Evolutionary conservation across 306 rosid species (phyloP).

Genomic region (Glycyrrhiza uralensis): DNA sequence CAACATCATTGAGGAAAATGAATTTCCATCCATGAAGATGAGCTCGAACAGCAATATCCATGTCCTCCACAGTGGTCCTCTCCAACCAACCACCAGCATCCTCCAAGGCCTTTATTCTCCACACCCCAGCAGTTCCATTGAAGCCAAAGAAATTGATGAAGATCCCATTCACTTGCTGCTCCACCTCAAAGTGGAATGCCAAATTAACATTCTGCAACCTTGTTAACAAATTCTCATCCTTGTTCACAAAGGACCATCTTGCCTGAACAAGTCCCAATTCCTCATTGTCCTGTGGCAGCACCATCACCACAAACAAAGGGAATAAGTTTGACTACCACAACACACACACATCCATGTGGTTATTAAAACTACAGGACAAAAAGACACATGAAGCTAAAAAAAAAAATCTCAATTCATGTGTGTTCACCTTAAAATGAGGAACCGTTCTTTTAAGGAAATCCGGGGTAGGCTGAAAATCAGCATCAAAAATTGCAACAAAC

Average conservation of each 20-base stretch:
- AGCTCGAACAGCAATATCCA: constrained; percentile 94
- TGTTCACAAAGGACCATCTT: constrained; percentile 97
- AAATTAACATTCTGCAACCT: constrained; percentile 85
- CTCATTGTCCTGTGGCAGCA: constrained; percentile 58
- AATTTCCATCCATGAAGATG: constrained; percentile 97
- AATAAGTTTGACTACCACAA: neutral
- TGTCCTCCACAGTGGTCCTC: constrained; percentile 93
- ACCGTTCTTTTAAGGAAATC: constrained; percentile 81
- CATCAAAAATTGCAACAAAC: constrained; percentile 81
- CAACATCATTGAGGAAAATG: constrained; percentile 88
- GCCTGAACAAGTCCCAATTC: constrained; percentile 86
- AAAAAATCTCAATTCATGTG: neutral
- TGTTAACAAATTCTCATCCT: constrained; percentile 79
- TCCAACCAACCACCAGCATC: constrained; percentile 95
- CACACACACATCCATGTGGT: neutral
- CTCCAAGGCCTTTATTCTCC: constrained; percentile 87
- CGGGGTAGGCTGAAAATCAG: constrained; percentile 84
- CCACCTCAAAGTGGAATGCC: constrained; percentile 92
- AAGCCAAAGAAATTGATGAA: constrained; percentile 86
- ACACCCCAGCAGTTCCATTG: constrained; percentile 97
- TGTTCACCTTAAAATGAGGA: constrained; percentile 87
- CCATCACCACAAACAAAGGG: neutral
- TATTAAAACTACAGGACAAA: constrained; percentile 1
- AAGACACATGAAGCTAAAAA: neutral
- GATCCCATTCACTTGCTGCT: constrained; percentile 82